These are phyloP conservation scores for Lasiodiplodia sp. DNA, from an alignment of 2,329 filamentous ascomycete species.

Conservation along the genomic window DNA sequence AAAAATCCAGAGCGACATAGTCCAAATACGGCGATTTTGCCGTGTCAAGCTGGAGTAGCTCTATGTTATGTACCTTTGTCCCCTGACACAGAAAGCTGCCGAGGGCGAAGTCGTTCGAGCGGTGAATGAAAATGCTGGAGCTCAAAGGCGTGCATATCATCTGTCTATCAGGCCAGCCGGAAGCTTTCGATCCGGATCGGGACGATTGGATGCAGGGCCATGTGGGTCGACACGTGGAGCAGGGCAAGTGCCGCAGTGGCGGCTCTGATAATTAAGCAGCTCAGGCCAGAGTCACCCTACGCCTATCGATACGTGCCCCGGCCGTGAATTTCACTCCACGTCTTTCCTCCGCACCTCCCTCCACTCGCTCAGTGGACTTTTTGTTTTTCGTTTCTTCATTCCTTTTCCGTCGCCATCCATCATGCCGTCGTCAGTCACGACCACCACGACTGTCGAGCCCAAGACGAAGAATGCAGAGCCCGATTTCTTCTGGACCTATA, in stretches of 20 bases:
- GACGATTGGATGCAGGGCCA: constrained; percentile 12
- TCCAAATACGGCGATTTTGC: neutral
- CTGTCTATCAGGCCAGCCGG: constrained; percentile 19
- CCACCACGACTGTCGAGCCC: constrained; percentile 27
- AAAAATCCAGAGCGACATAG: neutral
- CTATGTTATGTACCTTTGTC: neutral
- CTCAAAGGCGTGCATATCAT: neutral
- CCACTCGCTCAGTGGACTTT: constrained; percentile 14
- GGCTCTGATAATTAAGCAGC: constrained; percentile 10
- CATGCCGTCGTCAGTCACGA: constrained; percentile 24
- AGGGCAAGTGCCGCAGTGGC: constrained; percentile 7
- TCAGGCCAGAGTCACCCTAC: constrained; percentile 27
- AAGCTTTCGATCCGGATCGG: neutral
- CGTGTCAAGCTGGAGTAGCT: neutral
- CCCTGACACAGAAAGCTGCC: neutral
- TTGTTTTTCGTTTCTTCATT: constrained; percentile 14
- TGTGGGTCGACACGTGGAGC: constrained; percentile 25
- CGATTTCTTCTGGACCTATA: constrained; percentile 98
- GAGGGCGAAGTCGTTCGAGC: neutral
- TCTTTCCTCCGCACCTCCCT: constrained; percentile 3
- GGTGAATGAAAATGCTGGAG: neutral
- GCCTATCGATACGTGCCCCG: constrained; percentile 16
- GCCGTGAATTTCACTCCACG: constrained; percentile 20
- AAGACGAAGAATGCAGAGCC: constrained; percentile 46
- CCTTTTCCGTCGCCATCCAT: neutral